Conservation (phyloP, 2,329 filamentous ascomycete genomes). For the Eutypella sp. region DNA sequence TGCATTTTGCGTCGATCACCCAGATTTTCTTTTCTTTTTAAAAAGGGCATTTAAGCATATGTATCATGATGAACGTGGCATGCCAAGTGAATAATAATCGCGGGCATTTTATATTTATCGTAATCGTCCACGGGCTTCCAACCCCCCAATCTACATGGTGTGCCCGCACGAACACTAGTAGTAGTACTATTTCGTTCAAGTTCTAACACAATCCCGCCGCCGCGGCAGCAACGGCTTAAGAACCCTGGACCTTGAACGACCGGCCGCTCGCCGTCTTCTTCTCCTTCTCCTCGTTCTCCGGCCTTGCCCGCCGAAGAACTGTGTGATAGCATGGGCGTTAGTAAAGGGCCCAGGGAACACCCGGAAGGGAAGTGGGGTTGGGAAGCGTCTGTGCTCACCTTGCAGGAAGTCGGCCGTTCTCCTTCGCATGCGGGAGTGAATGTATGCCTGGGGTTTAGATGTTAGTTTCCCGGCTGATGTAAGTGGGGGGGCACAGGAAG, state of each 20-base stretch:
- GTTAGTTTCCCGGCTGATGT: slow-evolving; percentile 5
- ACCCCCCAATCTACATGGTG: too few relatives aligned
- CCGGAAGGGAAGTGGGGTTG: not conserved
- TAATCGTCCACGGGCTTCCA: too few relatives aligned
- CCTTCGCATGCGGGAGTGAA: slow-evolving; percentile 96
- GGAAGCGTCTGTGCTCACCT: slow-evolving; percentile 49
- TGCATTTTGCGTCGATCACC: too few relatives aligned
- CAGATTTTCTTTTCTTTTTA: too few relatives aligned
- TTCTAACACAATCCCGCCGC: too few relatives aligned
- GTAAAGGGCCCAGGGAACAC: slow-evolving; percentile 28
- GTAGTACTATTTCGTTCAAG: too few relatives aligned
- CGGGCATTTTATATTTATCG: too few relatives aligned
- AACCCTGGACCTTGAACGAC: slow-evolving; percentile 63
- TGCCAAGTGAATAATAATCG: too few relatives aligned
- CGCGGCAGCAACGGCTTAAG: slow-evolving; percentile 8
- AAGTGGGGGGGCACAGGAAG: not conserved
- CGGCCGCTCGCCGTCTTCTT: slow-evolving; percentile 95
- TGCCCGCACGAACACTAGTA: too few relatives aligned
- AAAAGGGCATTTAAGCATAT: too few relatives aligned
- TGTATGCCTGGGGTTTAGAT: slow-evolving; percentile 67
- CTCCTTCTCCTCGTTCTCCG: slow-evolving; percentile 95
- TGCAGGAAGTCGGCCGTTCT: slow-evolving; percentile 97
- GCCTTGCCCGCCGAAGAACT: slow-evolving; percentile 94
- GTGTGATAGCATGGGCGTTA: slow-evolving; percentile 8
- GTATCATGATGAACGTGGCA: too few relatives aligned